phyloP scores from a whole-genome alignment of 2,329 filamentous ascomycete genomes.

The Corinectria fuckeliana region DNA sequence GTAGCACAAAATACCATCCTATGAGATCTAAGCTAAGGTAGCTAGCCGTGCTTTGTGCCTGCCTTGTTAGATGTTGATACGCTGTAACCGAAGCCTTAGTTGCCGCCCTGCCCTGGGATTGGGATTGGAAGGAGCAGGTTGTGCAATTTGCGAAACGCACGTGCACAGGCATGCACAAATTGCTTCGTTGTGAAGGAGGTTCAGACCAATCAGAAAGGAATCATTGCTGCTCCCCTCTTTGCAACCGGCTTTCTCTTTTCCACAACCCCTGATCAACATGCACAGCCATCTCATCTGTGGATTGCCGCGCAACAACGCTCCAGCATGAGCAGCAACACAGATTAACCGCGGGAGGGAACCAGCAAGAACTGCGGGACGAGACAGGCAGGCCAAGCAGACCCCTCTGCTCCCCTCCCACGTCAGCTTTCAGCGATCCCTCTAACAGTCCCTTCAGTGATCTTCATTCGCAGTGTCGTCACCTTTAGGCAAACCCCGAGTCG shows the following conservation, averaged over 20 bases:
- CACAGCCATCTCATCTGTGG: conserved; percentile 34
- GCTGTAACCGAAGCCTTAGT: background rate
- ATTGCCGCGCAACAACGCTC: conserved; percentile 11
- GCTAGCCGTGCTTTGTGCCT: background rate
- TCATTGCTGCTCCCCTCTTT: background rate
- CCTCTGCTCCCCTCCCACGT: background rate
- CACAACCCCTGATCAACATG: conserved; percentile 35
- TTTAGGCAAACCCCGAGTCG: background rate
- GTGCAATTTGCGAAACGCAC: background rate
- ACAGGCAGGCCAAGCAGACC: background rate
- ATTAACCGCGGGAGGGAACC: conserved; percentile 9
- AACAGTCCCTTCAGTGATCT: background rate
- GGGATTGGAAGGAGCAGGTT: background rate
- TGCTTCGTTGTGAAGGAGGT: background rate
- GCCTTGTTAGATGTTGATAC: background rate
- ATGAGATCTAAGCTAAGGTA: too few species aligned
- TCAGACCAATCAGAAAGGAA: background rate
- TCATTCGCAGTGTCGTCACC: background rate
- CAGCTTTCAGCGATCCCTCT: background rate
- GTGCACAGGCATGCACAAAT: background rate
- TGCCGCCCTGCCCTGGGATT: background rate
- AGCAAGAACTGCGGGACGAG: background rate
- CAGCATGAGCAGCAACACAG: background rate
- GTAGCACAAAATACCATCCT: background rate
- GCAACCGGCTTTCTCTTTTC: conserved; percentile 11